These are phyloP conservation scores for Calonectria montana DNA, from an alignment of 2,329 filamentous ascomycete species.

Conservation along the genomic window DNA sequence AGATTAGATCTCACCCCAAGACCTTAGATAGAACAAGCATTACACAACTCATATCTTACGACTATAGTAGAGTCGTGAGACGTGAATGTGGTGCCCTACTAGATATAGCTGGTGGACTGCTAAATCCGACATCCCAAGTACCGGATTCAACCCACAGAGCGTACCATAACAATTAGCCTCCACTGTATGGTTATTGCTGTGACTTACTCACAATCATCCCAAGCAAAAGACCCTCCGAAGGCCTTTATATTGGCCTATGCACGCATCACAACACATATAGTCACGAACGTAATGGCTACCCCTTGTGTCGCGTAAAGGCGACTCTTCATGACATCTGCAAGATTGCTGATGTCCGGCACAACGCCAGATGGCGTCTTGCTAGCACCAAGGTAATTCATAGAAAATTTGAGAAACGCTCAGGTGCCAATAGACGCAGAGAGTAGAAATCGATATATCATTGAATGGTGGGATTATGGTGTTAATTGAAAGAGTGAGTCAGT, in stretches of 20 bases:
- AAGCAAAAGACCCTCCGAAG: slow-evolving; percentile 22
- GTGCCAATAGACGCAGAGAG: no score
- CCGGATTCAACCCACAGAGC: no score
- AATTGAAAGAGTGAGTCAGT: background rate
- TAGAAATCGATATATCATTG: background rate
- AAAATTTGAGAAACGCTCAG: background rate
- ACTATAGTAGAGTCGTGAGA: no score
- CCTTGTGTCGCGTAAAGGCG: slow-evolving; percentile 33
- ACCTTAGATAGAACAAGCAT: no score
- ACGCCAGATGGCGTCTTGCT: slow-evolving; percentile 23
- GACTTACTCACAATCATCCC: slow-evolving; percentile 30
- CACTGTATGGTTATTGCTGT: background rate
- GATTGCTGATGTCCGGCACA: slow-evolving; percentile 24
- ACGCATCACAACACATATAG: slow-evolving; percentile 22
- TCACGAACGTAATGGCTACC: slow-evolving; percentile 21
- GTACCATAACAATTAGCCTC: no score
- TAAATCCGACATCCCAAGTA: no score
- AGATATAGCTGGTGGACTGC: no score
- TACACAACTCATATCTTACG: no score
- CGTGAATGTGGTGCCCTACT: no score
- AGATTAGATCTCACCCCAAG: no score
- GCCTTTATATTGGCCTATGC: slow-evolving; percentile 27
- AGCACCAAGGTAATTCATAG: slow-evolving; percentile 32
- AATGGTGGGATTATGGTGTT: background rate
- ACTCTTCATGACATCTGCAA: slow-evolving; percentile 25